Base-by-base conservation (phyloP, 1,284 basidiomycete species). In the Cerioporus squamosus region DNA sequence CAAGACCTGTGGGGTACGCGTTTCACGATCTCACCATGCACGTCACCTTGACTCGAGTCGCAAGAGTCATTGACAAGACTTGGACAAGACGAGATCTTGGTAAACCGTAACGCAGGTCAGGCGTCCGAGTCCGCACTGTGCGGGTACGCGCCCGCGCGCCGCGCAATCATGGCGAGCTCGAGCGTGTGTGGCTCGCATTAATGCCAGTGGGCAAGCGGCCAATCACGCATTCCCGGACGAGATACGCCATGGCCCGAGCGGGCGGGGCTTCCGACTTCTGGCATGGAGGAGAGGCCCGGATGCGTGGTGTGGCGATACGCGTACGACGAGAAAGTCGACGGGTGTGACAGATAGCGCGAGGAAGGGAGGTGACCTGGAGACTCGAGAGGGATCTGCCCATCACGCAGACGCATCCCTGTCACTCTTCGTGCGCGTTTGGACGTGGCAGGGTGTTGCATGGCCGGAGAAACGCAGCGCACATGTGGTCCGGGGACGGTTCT, bases 381-480 rank as follows among this genome's bases (percentile, higher is more conserved):
- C 29, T 33, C 2, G 47, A 6, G 47, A 33, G 33, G 47, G 33
- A 49, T 36, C 47, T 49, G 47, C 47, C 23, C 47, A 49, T 49
- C 47, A 48, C 9, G 31, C 45, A 29, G 18, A 3, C 7, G 17
- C 20, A 20, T 20, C 36, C 17, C 18, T 39, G 33, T 36, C 33
- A 3, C 3, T 7, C 36, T 18, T 39, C 44, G 23, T 22, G 53
- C 29, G 23, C 22, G 51, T 38, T 44, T 49, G 58, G 51, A 49
- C 47, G 48, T 50, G 45, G 47, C 51, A 51, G 29, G 57, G 33
- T 40, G 53, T 44, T 53, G 44, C 51, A 44, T 17, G 48, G 47
- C 36, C 61, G 61, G 61, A 52, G 22, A 59, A 62, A 62, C 20
- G 40, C 57, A 42, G 49, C 52, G 61, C 57, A 39, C 55, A 36